Evolutionary conservation across 2,329 filamentous ascomycete species (phyloP).

Genomic region (Pseudogymnoascus sp.): DNA sequence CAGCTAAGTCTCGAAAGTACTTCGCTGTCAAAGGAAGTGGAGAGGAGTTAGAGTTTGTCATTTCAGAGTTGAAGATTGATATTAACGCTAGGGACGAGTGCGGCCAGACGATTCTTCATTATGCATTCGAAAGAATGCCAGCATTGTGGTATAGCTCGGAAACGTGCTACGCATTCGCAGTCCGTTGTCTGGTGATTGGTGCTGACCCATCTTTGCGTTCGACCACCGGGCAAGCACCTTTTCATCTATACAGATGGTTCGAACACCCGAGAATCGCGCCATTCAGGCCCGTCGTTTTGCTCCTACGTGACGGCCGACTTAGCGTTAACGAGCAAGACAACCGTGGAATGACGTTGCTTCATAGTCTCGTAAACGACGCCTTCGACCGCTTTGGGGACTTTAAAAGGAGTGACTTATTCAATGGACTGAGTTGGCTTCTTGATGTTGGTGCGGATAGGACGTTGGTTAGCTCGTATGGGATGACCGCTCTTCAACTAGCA

Average conservation of each 20-base stretch:
- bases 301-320: background rate
- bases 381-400: background rate
- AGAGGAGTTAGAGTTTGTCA: background rate
- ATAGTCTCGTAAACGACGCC: background rate
- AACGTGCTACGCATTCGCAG: background rate
- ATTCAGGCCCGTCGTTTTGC: background rate
- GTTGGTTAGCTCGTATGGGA: background rate
- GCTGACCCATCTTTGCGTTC: background rate
- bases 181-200: background rate
- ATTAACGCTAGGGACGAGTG: background rate
- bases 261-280: background rate
- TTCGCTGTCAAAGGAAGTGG: background rate
- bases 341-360: background rate
- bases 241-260: background rate
- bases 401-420: background rate
- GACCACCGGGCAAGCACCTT: background rate
- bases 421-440: background rate
- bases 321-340: background rate
- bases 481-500: background rate
- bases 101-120: background rate
- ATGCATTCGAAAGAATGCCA: background rate
- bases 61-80: background rate
- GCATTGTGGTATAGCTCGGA: background rate
- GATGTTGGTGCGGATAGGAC: background rate
- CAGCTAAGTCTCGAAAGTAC: background rate